Base-by-base conservation (phyloP, 768 basidiomycete species). In the Boletus sensibilis region DNA sequence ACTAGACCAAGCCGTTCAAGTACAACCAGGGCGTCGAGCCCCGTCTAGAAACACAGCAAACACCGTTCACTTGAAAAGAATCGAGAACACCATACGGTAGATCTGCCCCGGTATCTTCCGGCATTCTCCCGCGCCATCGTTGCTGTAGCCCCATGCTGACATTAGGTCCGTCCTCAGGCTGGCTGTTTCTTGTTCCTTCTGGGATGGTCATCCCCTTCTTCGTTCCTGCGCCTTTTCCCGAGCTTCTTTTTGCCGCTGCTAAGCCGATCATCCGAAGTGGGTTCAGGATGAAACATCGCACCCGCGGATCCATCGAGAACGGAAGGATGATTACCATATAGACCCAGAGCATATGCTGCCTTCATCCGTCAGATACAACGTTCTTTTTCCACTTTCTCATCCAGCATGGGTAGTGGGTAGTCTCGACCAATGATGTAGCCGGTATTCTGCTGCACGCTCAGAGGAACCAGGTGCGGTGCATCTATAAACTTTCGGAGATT, bases 281-380 rank as follows among this genome's bases (percentile, higher is more conserved):
- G 44, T 50, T 45, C 33, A 57, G 29, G 55, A 29, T 59, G 61
- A 68, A 65, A 59, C 60, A 54, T 53, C 52, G 66, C 62, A 48
- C 52, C 58, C 64, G 70, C 60, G 68, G 70, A 61, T 63, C 72
- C 64, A 53, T 44, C 46, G 14, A 52, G 55, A 48, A 50, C 50
- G 52, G 52, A 56, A 55, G 60, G 47, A 29, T 51, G 21, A 48
- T 58, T 65, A 51, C 63, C 67, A 66, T 63, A 68, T 31, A 49
- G 37, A 33, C 52, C 50, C 3, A 58, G 39, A 23, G 45, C 52
- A 46, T 58, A 51, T 34, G 52, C 53, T 31, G 14, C 42, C 35
- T 47, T 59, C 53, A 59, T 56, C 43, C 56, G 53, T 49, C 38
- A 39, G 46, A 49, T 27, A 34, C 50, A 58, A 29, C 57, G 45